Evolutionary conservation across 345 rosid species (phyloP).

Genomic region (Ceriops tagal): DNA sequence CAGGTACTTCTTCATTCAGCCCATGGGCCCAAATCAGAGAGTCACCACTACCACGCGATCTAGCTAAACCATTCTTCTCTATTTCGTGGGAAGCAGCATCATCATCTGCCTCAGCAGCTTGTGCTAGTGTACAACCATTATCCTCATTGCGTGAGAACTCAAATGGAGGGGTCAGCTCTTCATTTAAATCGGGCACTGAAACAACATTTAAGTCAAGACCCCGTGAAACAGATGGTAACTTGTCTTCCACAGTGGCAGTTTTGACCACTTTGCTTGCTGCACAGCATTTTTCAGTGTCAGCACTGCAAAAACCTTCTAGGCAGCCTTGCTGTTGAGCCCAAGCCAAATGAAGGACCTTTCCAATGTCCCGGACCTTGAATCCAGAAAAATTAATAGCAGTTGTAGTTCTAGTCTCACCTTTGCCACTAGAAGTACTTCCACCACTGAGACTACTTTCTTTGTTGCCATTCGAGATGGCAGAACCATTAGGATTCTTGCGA

Average conservation of each 20-base stretch:
- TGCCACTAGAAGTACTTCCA: slow-evolving; percentile 42
- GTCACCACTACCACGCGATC: slow-evolving; percentile 64
- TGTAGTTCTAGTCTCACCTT: slow-evolving; percentile 30
- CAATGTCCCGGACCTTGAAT: slow-evolving; percentile 73
- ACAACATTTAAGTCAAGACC: slow-evolving; percentile 78
- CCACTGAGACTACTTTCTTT: slow-evolving; percentile 31
- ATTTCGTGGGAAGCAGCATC: slow-evolving; percentile 69
- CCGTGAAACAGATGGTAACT: slow-evolving; percentile 45
- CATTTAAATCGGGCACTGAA: slow-evolving; percentile 89
- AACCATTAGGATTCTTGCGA: slow-evolving; percentile 40
- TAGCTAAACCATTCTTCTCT: slow-evolving; percentile 51
- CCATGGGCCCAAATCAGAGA: slow-evolving; percentile 47
- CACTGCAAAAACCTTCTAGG: slow-evolving; percentile 63
- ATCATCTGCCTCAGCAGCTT: slow-evolving; percentile 57
- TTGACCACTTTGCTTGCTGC: slow-evolving; percentile 37
- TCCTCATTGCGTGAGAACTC: slow-evolving; percentile 90
- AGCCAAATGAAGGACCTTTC: slow-evolving; percentile 58
- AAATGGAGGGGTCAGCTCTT: slow-evolving; percentile 72
- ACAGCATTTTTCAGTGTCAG: slow-evolving; percentile 52
- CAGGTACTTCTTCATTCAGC: slow-evolving; percentile 48
- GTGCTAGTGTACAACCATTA: slow-evolving; percentile 60
- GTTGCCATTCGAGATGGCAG: slow-evolving; percentile 24
- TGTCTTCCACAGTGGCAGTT: slow-evolving; percentile 35
- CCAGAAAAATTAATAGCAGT: slow-evolving; percentile 40
- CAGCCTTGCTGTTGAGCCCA: slow-evolving; percentile 72